A percentile compares a stretch with the other conserved stretches of the same genome.
Conservation (phyloP, 179 eudicot genomes). For the Gypsophila paniculata region DNA sequence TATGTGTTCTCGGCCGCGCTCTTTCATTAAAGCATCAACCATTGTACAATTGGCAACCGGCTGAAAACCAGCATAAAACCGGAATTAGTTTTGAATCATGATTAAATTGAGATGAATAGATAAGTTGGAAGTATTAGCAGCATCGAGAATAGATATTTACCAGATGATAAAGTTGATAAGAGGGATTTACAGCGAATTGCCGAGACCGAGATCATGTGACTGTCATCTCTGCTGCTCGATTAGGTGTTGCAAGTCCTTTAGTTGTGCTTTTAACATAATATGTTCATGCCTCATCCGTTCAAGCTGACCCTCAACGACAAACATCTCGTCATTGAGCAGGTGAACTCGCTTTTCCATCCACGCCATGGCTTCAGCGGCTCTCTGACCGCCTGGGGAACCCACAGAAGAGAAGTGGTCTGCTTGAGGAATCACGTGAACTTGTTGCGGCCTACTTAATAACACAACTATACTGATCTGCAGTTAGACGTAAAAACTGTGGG, state of each 20-base stretch:
- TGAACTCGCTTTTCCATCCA: conserved; percentile 65
- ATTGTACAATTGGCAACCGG: neutral
- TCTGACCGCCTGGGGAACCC: conserved; percentile 28
- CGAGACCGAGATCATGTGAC: neutral
- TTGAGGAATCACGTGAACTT: conserved; percentile 62
- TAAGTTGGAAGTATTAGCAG: neutral
- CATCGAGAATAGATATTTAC: conserved; percentile 1
- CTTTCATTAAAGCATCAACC: conserved; percentile 9
- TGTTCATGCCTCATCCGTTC: conserved; percentile 75
- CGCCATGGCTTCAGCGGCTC: conserved; percentile 42
- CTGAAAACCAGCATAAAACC: conserved; percentile 5
- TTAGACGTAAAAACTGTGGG: conserved; percentile 3
- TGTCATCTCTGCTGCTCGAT: conserved; percentile 18
- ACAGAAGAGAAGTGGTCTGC: conserved; percentile 31
- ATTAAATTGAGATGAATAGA: neutral
- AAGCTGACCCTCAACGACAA: conserved; percentile 55
- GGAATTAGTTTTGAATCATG: neutral
- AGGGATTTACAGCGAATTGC: conserved; percentile 15
- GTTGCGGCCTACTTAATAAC: conserved; percentile 65
- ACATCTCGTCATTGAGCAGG: conserved; percentile 79
- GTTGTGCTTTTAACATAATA: conserved; percentile 40
- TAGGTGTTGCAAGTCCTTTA: conserved; percentile 30
- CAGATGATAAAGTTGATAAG: conserved; percentile 2
- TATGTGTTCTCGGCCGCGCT: neutral
- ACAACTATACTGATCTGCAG: conserved; percentile 82